A percentile compares a stretch with the other conserved stretches of the same genome.
These are phyloP conservation scores for Alisma plantagoaquatica DNA, from an alignment of 106 monocot species.

Conservation along the genomic window DNA sequence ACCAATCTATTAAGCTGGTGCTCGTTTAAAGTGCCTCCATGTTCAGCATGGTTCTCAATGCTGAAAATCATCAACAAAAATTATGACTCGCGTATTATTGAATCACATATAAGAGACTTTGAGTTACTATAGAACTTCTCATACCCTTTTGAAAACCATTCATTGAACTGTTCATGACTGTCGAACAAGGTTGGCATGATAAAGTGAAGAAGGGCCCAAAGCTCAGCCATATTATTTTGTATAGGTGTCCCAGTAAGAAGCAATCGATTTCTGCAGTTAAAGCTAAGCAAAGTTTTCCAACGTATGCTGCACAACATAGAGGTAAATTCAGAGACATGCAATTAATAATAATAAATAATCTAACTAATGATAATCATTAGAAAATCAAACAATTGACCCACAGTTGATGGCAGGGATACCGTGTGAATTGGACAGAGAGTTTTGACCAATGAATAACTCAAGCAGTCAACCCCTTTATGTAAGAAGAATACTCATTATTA, in stretches of 20 bases:
- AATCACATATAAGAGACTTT: not conserved
- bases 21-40: constrained; percentile 96
- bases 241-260: constrained; percentile 97
- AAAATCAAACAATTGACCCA: no score
- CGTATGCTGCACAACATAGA: constrained; percentile 84
- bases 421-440: no score
- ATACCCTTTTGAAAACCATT: constrained; percentile 99
- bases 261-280: constrained; percentile 96
- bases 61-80: constrained; percentile 32
- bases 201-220: constrained; percentile 99
- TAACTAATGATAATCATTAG: no score
- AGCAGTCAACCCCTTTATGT: no score
- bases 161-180: constrained; percentile 96
- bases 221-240: constrained; percentile 99
- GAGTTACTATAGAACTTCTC: not conserved
- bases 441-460: no score
- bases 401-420: no score
- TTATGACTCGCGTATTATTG: not conserved
- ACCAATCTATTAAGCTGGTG: constrained; percentile 97
- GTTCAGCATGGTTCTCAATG: constrained; percentile 98
- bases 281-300: constrained; percentile 93
- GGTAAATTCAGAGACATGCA: no score
- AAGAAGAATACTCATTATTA: no score
- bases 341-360: no score
- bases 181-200: constrained; percentile 99